Conservation (phyloP, 495 filamentous ascomycete genomes). For the Aspergillus nanangensis region DNA sequence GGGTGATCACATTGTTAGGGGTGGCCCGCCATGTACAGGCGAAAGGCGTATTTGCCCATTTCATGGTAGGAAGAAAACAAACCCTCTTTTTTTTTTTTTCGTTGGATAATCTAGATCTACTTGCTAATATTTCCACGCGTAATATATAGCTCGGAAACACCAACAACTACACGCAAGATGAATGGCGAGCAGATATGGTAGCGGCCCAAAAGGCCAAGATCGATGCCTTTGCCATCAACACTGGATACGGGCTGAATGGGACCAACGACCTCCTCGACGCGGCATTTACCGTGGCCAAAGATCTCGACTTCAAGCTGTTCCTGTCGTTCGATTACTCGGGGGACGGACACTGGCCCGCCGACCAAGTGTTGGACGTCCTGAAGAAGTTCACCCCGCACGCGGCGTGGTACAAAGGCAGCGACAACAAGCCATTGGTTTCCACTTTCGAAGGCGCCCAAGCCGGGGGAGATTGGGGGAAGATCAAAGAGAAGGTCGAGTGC, state of each 20-base stretch:
- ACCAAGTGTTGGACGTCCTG: constrained; percentile 50
- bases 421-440: constrained; percentile 54
- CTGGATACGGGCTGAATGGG: constrained; percentile 47
- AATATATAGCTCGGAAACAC: constrained; percentile 28
- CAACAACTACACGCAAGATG: constrained; percentile 21
- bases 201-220: constrained; percentile 58
- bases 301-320: constrained; percentile 57
- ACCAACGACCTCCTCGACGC: constrained; percentile 40
- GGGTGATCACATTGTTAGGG: not conserved
- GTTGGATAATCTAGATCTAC: too few species aligned
- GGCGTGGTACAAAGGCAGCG: constrained; percentile 50
- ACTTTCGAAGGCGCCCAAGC: constrained; percentile 68
- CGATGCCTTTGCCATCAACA: constrained; percentile 72
- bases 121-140: too few species aligned
- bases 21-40: constrained; percentile 24
- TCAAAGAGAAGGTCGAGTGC: constrained; percentile 43
- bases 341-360: constrained; percentile 49
- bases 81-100: too few species aligned
- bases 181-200: constrained; percentile 58
- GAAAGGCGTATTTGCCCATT: constrained; percentile 34
- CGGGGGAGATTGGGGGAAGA: constrained; percentile 52
- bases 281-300: constrained; percentile 54
- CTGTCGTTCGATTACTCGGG: constrained; percentile 68
- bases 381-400: constrained; percentile 46
- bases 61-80: constrained; percentile 23